Base-by-base conservation (phyloP, 2,329 filamentous ascomycete genomes). In the Cladophialophora psammophila region DNA sequence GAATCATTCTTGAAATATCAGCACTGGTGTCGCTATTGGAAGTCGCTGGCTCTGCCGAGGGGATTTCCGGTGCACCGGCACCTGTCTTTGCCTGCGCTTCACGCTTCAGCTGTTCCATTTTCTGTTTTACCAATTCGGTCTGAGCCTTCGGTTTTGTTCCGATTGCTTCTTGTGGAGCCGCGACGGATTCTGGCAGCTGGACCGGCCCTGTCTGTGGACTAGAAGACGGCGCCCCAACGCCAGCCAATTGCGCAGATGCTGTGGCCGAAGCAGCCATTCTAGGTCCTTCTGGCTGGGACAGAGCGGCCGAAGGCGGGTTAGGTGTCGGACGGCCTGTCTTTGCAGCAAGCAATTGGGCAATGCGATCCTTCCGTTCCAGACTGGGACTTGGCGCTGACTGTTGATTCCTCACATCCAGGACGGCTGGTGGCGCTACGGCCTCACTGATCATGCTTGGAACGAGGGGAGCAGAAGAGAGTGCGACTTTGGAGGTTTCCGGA, bases 121-220 rank as follows among this genome's bases (percentile, higher is more conserved):
- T 93, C 75, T 92, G 87, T 70, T 92, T 88, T 55, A 94, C 84
- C 36, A 93, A 80, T 66, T 92, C 91, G 67, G 91, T 96, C 71
- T 93, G 86, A 18, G 87, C 87, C 74, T 90, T 87, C 36, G 82
- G 81, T 71, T 81, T 86, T 73, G 80, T 78, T 9, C n/a, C 40
- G 5, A 18, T 63, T 15, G 52, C n/a, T 8, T 36, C 32, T 36
- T 54, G 36, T 6, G 35, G 10, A 38, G 26, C 20, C 20, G 38
- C 32, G 32, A 20, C 8, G 1, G 45, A n/a, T 26, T 61, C 59
- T 54, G 57, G 31, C 40, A n/a, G 45, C 8, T 26, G 45, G 18
- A 12, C 18, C 45, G 45, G 8, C 18, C 7, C 9, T 12, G 8
- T 26, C 1, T 50, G 45, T 50, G 60, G 54, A 18, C 12, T 53